phyloP scores from a whole-genome alignment of 73 alveolate genomes.

The Blepharisma stoltei region DNA sequence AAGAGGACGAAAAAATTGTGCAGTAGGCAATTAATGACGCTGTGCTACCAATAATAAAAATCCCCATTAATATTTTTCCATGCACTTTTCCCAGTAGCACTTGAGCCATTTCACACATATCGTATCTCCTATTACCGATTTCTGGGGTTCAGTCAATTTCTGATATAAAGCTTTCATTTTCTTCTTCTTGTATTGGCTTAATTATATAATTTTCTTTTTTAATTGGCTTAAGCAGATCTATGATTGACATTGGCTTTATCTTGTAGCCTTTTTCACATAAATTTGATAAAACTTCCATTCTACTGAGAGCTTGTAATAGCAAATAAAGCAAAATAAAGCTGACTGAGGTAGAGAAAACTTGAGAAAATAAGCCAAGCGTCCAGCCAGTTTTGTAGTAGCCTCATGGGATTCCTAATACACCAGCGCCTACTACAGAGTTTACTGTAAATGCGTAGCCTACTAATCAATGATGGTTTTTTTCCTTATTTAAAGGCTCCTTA shows the following conservation, averaged over 20 bases:
- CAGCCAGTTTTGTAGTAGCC: slow-evolving; percentile 14
- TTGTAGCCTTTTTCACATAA: background rate
- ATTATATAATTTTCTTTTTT: background rate
- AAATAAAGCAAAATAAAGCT: background rate
- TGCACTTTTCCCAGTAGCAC: background rate
- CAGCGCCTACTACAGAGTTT: slow-evolving; percentile 15
- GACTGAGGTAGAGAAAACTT: background rate
- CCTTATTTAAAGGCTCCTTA: background rate
- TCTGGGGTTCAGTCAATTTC: background rate
- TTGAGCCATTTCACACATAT: background rate
- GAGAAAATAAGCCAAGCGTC: background rate
- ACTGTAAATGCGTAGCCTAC: slow-evolving; percentile 14
- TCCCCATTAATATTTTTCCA: background rate
- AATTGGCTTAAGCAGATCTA: background rate
- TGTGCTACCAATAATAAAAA: background rate
- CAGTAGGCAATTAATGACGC: slow-evolving; percentile 4
- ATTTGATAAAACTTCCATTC: background rate
- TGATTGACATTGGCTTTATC: background rate
- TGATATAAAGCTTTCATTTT: background rate
- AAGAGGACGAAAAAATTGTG: slow-evolving; percentile 2
- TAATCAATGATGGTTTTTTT: background rate
- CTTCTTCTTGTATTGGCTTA: background rate
- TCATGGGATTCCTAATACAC: slow-evolving; percentile 11
- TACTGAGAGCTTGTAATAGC: background rate
- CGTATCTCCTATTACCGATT: background rate